Evolutionary conservation across 176 grass and related monocot species (phyloP), one percentile per base, ranked within the genome.

Genomic region (Thinopyrum elongatum): DNA sequence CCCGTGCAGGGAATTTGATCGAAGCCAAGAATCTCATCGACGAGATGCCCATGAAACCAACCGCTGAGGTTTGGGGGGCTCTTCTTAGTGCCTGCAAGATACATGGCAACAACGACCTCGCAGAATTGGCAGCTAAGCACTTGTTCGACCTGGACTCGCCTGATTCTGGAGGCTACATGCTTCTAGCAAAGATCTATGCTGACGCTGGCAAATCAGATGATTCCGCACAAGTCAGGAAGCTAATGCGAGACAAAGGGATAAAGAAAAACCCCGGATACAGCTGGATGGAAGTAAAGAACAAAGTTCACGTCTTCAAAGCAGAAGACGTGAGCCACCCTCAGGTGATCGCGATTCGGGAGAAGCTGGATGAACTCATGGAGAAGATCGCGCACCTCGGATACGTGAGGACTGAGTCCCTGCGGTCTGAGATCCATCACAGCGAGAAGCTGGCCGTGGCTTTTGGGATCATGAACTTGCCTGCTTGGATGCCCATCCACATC

Each of bases 161-260:
- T 1, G 97, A 98, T 92, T 98, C 97, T 55, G 94, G 97, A 60
- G 95, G 94, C 76, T 99, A 96, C 72, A 92, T 92, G 88, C 94
- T 96, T 87, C 75, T 99, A 77, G 90, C 94, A 4, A 94, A 96
- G 85, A 91, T 96, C 67, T 99, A 99, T 87, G 79, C 90, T 3
- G 94, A 94, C 75, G 82, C 90, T n/a, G 94, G 97, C 10, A 94
- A 94, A 46, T 92, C 92, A 14, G 88, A 90, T 83, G 92, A 94
- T 80, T 94, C 97, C 7, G 97, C 97, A 2, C 69, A 88, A 73
- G 80, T 96, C 47, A 95, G 92, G 82, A 99, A 96, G 42, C 80
- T 96, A 61, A 99, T 99, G 94, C 91, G 86, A 81, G 94, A 96
- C 30, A 94, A 88, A 75, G 92, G 92, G 51, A 92, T 98, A 70